Evolutionary conservation across 495 filamentous ascomycete species (phyloP).

Genomic region (Penicillium canariense): DNA sequence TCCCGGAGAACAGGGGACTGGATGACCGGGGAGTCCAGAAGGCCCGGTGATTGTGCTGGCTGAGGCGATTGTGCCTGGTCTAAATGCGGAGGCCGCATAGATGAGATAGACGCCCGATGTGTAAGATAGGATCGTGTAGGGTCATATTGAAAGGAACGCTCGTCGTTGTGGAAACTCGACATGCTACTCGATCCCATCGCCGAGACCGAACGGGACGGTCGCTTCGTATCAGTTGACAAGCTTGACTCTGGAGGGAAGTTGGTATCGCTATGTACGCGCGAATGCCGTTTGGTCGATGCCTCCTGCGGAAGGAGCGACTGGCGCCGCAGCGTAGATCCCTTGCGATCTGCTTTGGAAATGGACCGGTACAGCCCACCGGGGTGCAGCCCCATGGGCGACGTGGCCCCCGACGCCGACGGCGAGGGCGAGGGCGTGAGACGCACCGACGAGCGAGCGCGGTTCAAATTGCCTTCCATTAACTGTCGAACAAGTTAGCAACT

Average conservation of each 20-base stretch:
- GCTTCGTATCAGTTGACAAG: conserved; percentile 27
- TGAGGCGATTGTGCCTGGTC: conserved; percentile 9
- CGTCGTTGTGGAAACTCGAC: conserved; percentile 35
- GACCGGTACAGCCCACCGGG: conserved; percentile 40
- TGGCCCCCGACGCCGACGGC: conserved; percentile 31
- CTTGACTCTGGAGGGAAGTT: conserved; percentile 46
- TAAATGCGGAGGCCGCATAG: conserved; percentile 19
- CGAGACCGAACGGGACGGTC: conserved; percentile 39
- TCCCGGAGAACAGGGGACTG: conserved; percentile 15
- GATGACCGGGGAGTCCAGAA: conserved; percentile 1
- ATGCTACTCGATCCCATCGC: conserved; percentile 43
- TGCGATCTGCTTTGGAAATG: conserved; percentile 42
- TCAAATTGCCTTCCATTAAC: conserved; percentile 91
- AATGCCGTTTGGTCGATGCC: conserved; percentile 46
- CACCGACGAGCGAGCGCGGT: conserved; percentile 72
- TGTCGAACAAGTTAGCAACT: conserved; percentile 34
- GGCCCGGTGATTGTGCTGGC: conserved; percentile 10
- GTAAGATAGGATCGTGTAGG: conserved; percentile 40
- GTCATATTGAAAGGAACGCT: conserved; percentile 42
- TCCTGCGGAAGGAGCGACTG: conserved; percentile 40
- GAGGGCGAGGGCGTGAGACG: conserved; percentile 57
- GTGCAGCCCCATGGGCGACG: conserved; percentile 16
- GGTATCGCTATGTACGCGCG: conserved; percentile 56
- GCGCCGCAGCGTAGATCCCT: conserved; percentile 36
- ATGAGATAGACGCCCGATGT: conserved; percentile 38